Evolutionary conservation across 306 rosid species (phyloP), one percentile per base, ranked within the genome.

Genomic region (Astragalus membranaceus): DNA sequence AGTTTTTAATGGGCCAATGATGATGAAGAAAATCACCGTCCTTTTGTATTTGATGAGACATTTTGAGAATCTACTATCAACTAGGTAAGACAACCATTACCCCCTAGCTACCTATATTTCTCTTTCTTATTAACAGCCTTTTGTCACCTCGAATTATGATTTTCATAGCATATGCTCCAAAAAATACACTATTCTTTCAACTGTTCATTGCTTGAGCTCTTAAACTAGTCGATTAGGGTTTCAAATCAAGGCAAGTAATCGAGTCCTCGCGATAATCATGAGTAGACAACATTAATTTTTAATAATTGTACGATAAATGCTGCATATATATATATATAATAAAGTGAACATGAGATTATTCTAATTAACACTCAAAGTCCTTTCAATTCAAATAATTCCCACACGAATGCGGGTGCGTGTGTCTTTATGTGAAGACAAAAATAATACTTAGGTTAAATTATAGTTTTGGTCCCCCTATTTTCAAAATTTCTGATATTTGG

Each of bases 11-110:
- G 78, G 70, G 43, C 64, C 80, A 83, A 81, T 79, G 75, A 79
- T 79, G 43, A 69, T 73, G 20, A 68, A 74, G 60, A 82, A 68
- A 83, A 79, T 80, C 83, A 81, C 84, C 85, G 81, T 72, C 88
- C 84, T 54, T 47, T 32, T 48, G 41, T 70, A 78, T 58, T 84
- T 80, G 87, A 88, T 85, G 80, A 82, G 95, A 88, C 90, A 78
- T 81, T 72, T 85, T 85, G 75, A 82, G 90, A 85, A 88, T 85
- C 90, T 81, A 64, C 49, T 30, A 37, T 50, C 44, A 33, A 53
- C n/a, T 63, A 46, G 71, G 75, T 52, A 73, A 68, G 72, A 64
- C 64, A 69, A 52, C 69, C 30, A 75, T 74, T 26, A 7, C 52
- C 35, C 67, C 78, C 47, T 62, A 3, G 76, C 47, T 62, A 1